Conservation (phyloP, 2,329 filamentous ascomycete species). For the Lachnellula suecica region DNA sequence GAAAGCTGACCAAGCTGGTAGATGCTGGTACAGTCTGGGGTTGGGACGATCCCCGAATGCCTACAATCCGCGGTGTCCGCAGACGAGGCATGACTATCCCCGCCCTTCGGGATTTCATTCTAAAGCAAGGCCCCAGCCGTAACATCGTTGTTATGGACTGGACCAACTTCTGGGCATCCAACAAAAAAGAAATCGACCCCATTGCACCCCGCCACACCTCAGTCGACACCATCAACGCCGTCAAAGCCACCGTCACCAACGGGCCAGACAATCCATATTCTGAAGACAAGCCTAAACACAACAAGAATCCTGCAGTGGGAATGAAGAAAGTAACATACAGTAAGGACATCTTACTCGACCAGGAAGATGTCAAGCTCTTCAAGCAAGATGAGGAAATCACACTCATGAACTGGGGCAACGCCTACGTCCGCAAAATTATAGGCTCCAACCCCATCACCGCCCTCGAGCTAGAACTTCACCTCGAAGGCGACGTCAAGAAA, state of each 20-base stretch:
- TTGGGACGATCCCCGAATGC: slow-evolving; percentile 87
- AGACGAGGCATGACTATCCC: slow-evolving; percentile 77
- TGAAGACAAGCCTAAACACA: slow-evolving; percentile 81
- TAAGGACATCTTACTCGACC: slow-evolving; percentile 75
- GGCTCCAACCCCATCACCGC: slow-evolving; percentile 60
- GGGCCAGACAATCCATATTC: slow-evolving; percentile 60
- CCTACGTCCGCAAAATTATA: slow-evolving; percentile 69
- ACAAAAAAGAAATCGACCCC: slow-evolving; percentile 83
- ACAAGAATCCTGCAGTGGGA: slow-evolving; percentile 83
- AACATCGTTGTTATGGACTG: slow-evolving; percentile 85
- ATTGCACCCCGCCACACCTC: slow-evolving; percentile 73
- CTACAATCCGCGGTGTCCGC: slow-evolving; percentile 76
- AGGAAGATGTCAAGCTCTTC: slow-evolving; percentile 81
- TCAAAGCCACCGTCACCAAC: slow-evolving; percentile 69
- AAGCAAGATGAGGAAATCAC: slow-evolving; percentile 88
- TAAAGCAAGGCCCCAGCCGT: slow-evolving; percentile 80
- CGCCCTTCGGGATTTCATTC: slow-evolving; percentile 78
- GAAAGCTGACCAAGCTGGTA: slow-evolving; percentile 82
- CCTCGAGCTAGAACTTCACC: slow-evolving; percentile 82
- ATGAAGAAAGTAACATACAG: slow-evolving; percentile 83
- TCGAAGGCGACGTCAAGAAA: slow-evolving; percentile 90
- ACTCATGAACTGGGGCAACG: slow-evolving; percentile 95
- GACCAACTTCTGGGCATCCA: slow-evolving; percentile 67
- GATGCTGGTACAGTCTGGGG: slow-evolving; percentile 74
- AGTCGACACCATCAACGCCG: slow-evolving; percentile 67